Conservation (phyloP, 768 basidiomycete species). For the Termitomyces sp. region DNA sequence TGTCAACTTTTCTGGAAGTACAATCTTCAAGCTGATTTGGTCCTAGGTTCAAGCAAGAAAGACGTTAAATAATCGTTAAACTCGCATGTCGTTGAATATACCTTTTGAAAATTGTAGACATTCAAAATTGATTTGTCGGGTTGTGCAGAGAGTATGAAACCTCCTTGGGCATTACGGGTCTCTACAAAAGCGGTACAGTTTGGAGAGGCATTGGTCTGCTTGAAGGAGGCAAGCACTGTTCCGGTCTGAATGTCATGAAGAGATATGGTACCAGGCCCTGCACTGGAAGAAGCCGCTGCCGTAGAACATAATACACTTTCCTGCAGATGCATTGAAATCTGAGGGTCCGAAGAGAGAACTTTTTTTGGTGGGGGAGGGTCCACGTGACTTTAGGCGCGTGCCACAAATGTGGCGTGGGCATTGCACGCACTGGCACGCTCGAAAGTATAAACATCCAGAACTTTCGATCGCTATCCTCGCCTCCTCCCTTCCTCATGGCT, state of each 20-base stretch:
- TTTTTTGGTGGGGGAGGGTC: slow-evolving; percentile 1
- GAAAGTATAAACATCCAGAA: slow-evolving; percentile 22
- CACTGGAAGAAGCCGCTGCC: slow-evolving; percentile 40
- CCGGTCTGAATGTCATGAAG: slow-evolving; percentile 84
- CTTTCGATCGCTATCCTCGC: slow-evolving; percentile 16
- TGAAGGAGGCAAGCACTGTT: slow-evolving; percentile 78
- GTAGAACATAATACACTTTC: slow-evolving; percentile 68
- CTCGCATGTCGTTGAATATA: slow-evolving; percentile 25
- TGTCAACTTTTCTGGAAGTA: slow-evolving; percentile 86
- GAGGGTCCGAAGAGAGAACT: neutral
- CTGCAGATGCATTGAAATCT: slow-evolving; percentile 53
- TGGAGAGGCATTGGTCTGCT: slow-evolving; percentile 66
- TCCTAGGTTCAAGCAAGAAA: slow-evolving; percentile 49
- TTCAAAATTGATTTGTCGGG: slow-evolving; percentile 86
- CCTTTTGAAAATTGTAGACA: slow-evolving; percentile 94
- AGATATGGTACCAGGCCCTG: slow-evolving; percentile 62
- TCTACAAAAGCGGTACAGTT: slow-evolving; percentile 70
- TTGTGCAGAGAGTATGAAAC: slow-evolving; percentile 81
- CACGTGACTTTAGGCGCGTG: slow-evolving; percentile 16
- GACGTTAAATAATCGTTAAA: neutral
- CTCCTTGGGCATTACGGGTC: slow-evolving; percentile 72
- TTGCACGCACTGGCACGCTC: neutral
- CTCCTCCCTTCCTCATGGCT: slow-evolving; percentile 35
- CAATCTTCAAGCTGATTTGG: slow-evolving; percentile 81
- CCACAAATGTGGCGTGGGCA: neutral